These are phyloP conservation scores for Globisporangium camurandrum DNA, from an alignment of 352 stramenopile genomes.

Conservation along the genomic window DNA sequence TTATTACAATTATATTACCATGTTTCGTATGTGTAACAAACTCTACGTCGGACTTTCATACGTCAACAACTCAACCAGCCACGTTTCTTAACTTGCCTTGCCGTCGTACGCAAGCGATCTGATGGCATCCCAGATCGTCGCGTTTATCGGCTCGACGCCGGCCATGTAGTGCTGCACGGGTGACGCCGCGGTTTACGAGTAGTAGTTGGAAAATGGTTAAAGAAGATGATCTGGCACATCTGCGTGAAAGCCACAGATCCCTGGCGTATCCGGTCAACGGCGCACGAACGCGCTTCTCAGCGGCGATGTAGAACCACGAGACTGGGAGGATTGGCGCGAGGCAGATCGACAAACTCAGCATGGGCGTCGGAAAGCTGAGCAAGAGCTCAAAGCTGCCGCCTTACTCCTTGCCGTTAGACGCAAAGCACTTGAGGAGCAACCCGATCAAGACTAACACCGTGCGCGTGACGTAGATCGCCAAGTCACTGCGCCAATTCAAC, in stretches of 20 bases:
- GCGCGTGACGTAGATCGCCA: conserved; percentile 37
- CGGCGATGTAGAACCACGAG: conserved; percentile 46
- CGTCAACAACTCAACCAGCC: too few relatives aligned
- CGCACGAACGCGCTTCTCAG: conserved; percentile 27
- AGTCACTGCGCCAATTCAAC: conserved; percentile 54
- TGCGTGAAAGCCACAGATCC: conserved; percentile 26
- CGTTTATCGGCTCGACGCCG: conserved; percentile 24
- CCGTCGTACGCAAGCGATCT: too few relatives aligned
- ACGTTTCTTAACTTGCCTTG: too few relatives aligned
- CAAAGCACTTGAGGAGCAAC: conserved; percentile 32
- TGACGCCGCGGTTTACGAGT: conserved; percentile 21
- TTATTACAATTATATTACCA: too few relatives aligned
- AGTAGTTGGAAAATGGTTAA: conserved; percentile 31
- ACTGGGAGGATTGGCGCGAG: conserved; percentile 25
- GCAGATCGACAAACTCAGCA: conserved; percentile 35
- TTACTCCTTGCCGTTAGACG: conserved; percentile 44
- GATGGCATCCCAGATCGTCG: conserved; percentile 25
- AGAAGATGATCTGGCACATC: conserved; percentile 41
- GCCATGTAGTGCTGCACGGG: conserved; percentile 30
- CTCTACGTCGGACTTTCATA: too few relatives aligned
- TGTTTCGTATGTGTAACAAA: too few relatives aligned
- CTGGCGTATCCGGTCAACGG: conserved; percentile 30
- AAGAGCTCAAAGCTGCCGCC: conserved; percentile 43
- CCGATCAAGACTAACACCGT: conserved; percentile 35
- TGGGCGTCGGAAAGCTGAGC: conserved; percentile 32